Evolutionary conservation across 2,329 filamentous ascomycete genomes (phyloP).

Genomic region (Ophiosphaerella korrae): DNA sequence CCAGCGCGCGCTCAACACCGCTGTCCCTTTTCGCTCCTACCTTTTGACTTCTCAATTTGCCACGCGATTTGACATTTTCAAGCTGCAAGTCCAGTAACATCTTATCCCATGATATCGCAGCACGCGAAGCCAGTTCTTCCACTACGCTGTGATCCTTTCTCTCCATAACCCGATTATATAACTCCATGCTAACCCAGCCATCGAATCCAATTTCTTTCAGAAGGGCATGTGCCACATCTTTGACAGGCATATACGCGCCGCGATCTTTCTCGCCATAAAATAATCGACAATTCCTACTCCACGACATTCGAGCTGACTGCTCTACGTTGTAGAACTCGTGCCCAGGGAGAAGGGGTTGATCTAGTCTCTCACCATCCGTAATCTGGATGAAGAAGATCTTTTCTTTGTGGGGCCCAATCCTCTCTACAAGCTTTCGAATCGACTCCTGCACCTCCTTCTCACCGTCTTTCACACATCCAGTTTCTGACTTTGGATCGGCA

Average conservation of each 20-base stretch:
- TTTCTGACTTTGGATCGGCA: constrained; percentile 65
- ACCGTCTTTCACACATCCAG: constrained; percentile 58
- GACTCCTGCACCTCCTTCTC: constrained; percentile 62
- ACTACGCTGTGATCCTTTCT: constrained; percentile 60
- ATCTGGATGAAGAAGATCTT: constrained; percentile 80
- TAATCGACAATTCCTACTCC: constrained; percentile 75
- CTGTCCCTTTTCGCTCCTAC: no score
- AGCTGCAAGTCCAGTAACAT: constrained; percentile 49
- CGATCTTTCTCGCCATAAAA: constrained; percentile 68
- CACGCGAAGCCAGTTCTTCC: constrained; percentile 60
- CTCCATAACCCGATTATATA: constrained; percentile 67
- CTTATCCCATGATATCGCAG: constrained; percentile 58
- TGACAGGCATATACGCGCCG: constrained; percentile 71
- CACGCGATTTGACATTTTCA: constrained; percentile 3
- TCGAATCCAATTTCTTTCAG: constrained; percentile 68
- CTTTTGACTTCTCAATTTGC: no score
- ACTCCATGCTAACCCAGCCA: constrained; percentile 74
- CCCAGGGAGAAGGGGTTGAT: constrained; percentile 59
- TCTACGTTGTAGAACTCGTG: constrained; percentile 64
- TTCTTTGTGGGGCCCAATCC: constrained; percentile 58
- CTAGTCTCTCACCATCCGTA: constrained; percentile 72
- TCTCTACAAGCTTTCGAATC: constrained; percentile 58
- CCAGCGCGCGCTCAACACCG: no score
- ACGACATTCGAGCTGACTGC: constrained; percentile 73
- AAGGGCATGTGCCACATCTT: constrained; percentile 65